phyloP scores from a whole-genome alignment of 179 eudicot genomes.

The Patellifolia procumbens region DNA sequence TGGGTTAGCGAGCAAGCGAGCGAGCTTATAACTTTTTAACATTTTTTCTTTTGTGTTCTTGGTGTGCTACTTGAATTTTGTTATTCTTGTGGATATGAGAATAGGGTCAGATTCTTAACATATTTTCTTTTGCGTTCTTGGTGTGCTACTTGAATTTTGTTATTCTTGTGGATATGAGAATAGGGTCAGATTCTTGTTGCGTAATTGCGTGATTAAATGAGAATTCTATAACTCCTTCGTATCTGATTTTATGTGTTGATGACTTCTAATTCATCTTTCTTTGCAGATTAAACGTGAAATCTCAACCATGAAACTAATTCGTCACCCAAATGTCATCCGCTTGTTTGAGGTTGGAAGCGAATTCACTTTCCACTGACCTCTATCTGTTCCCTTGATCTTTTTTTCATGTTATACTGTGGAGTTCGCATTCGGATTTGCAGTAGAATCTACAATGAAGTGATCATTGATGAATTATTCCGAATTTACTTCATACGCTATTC shows the following conservation, averaged over 20 bases:
- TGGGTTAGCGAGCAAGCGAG: too few species aligned
- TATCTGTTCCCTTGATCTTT: not conserved
- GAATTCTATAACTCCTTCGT: not conserved
- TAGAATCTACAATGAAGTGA: constrained; percentile 4
- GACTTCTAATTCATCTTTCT: constrained; percentile 2
- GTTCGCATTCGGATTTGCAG: not conserved
- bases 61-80: not conserved
- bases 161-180: not conserved
- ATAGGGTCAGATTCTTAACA: too few species aligned
- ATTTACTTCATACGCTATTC: not conserved
- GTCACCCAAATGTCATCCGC: constrained; percentile 86
- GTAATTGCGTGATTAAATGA: not conserved
- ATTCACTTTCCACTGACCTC: constrained; percentile 3
- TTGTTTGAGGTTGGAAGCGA: constrained; percentile 62
- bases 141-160: not conserved
- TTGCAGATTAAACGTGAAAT: constrained; percentile 90
- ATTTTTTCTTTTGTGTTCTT: too few species aligned
- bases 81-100: not conserved
- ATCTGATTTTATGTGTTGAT: not conserved
- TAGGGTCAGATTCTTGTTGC: not conserved
- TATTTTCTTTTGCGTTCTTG: not conserved
- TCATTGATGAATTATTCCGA: not conserved
- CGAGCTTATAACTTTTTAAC: too few species aligned
- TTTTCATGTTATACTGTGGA: not conserved
- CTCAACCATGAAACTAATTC: constrained; percentile 78